Percentiles rank a stretch among this genome's conserved stretches.
These are phyloP conservation scores for Arthrobotrys iridis DNA, from an alignment of 2,329 filamentous ascomycete genomes.

Conservation along the genomic window DNA sequence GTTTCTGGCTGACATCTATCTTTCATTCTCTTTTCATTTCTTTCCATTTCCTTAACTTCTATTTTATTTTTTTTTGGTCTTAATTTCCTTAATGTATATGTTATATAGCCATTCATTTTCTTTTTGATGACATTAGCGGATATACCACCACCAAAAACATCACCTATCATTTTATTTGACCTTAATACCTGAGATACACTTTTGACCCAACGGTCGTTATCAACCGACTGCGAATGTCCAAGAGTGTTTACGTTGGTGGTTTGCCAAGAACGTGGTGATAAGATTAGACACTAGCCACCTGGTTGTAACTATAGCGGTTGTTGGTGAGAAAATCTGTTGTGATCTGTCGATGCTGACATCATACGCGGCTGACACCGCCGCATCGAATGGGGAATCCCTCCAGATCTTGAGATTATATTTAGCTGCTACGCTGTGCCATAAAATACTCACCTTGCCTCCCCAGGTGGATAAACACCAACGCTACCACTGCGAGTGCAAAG, in stretches of 20 bases:
- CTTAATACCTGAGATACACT: background rate
- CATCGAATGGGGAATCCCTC: background rate
- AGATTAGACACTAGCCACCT: background rate
- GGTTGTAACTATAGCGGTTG: background rate
- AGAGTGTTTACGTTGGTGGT: no score
- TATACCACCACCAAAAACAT: conserved; percentile 2
- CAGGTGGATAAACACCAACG: no score
- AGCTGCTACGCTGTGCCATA: background rate
- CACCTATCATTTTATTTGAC: background rate
- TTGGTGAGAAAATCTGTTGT: background rate
- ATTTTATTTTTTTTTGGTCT: conserved; percentile 10
- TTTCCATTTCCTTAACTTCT: background rate
- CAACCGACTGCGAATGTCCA: no score
- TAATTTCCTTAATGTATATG: conserved; percentile 20
- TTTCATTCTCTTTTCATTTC: background rate
- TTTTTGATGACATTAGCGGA: conserved; percentile 40
- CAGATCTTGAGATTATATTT: background rate
- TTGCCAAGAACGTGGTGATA: background rate
- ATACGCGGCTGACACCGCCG: background rate
- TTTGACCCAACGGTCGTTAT: no score
- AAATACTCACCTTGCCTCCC: no score
- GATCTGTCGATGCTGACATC: background rate
- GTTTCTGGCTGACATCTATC: background rate
- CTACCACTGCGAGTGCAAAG: no score
- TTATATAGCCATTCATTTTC: conserved; percentile 38